Conservation (phyloP, 805 yeast genomes). For the Myxozyma vanderwaltii region DNA sequence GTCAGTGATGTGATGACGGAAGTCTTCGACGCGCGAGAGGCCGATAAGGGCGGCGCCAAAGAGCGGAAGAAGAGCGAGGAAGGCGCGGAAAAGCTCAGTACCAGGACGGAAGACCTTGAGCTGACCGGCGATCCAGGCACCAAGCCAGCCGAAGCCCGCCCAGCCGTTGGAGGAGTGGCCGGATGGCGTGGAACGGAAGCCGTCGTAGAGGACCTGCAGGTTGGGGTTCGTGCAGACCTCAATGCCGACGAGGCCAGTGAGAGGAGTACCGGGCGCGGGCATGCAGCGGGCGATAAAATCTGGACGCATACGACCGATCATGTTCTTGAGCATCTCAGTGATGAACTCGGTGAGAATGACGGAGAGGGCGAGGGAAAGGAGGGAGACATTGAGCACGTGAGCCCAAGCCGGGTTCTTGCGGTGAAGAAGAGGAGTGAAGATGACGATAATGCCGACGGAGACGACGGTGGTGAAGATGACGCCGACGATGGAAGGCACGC, state of each 20-base stretch:
- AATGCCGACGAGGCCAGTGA: slow-evolving; percentile 41
- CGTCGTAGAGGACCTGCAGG: slow-evolving; percentile 48
- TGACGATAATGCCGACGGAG: slow-evolving; percentile 29
- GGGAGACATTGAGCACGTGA: slow-evolving; percentile 33
- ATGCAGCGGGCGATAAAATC: slow-evolving; percentile 87
- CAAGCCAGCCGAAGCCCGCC: slow-evolving; percentile 52
- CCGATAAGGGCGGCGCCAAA: slow-evolving; percentile 71
- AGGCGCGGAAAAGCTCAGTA: slow-evolving; percentile 37
- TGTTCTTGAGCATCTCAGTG: slow-evolving; percentile 77
- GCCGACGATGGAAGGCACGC: slow-evolving; percentile 53
- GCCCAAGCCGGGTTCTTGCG: slow-evolving; percentile 31
- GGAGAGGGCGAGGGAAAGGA: slow-evolving; percentile 32
- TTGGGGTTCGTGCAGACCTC: slow-evolving; percentile 46
- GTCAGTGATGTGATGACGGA: slow-evolving; percentile 90
- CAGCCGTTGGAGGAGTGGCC: slow-evolving; percentile 61
- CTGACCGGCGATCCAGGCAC: slow-evolving; percentile 56
- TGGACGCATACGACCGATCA: slow-evolving; percentile 90
- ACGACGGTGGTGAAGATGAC: slow-evolving; percentile 30
- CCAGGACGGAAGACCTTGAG: slow-evolving; percentile 48
- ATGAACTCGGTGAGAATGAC: slow-evolving; percentile 44
- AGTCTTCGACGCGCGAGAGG: slow-evolving; percentile 84
- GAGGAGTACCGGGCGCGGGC: slow-evolving; percentile 61
- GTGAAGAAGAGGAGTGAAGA: slow-evolving; percentile 33
- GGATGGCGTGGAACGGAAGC: slow-evolving; percentile 62
- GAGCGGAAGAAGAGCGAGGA: slow-evolving; percentile 37